phyloP scores from a whole-genome alignment of 352 stramenopile genomes.

The Globisporangium canariense region DNA sequence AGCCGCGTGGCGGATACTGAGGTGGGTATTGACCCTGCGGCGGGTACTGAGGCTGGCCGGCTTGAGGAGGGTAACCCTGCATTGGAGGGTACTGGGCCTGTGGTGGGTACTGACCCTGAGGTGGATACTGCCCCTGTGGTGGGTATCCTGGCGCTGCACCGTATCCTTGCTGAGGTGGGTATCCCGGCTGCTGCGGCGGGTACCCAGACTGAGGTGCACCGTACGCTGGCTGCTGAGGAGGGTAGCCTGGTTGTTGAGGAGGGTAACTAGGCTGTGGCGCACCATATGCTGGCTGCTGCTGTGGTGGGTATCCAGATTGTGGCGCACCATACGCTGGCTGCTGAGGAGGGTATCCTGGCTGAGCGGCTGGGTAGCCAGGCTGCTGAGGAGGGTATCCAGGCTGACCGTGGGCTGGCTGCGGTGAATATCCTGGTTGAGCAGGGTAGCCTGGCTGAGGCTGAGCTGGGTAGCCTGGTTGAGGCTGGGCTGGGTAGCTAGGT shows the following conservation, averaged over 20 bases:
- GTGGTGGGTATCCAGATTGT: conserved; percentile 23
- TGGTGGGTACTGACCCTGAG: conserved; percentile 21
- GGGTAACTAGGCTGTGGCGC: conserved; percentile 26
- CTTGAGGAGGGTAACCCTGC: conserved; percentile 32
- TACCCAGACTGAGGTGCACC: conserved; percentile 10
- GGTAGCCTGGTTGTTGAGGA: conserved; percentile 25
- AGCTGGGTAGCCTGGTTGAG: conserved; percentile 24
- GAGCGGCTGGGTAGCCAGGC: conserved; percentile 4
- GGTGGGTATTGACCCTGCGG: conserved; percentile 28
- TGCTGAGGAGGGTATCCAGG: conserved; percentile 28
- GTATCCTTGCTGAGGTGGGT: neutral
- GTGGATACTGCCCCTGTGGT: conserved; percentile 15
- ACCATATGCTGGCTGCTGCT: conserved; percentile 18
- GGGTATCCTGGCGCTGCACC: conserved; percentile 12
- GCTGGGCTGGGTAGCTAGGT: conserved; percentile 17
- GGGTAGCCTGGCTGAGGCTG: conserved; percentile 24
- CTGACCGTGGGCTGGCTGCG: conserved; percentile 17
- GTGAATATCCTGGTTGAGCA: conserved; percentile 20
- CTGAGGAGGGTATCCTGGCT: conserved; percentile 24
- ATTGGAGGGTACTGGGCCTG: conserved; percentile 23
- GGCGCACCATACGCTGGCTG: conserved; percentile 14
- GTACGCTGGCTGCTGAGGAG: conserved; percentile 18
- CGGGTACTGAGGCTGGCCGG: conserved; percentile 18
- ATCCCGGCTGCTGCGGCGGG: conserved; percentile 15
- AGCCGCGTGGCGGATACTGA: conserved; percentile 27